Base-by-base conservation (phyloP, 176 grass and related monocot genomes). In the Tuctoria greenei region DNA sequence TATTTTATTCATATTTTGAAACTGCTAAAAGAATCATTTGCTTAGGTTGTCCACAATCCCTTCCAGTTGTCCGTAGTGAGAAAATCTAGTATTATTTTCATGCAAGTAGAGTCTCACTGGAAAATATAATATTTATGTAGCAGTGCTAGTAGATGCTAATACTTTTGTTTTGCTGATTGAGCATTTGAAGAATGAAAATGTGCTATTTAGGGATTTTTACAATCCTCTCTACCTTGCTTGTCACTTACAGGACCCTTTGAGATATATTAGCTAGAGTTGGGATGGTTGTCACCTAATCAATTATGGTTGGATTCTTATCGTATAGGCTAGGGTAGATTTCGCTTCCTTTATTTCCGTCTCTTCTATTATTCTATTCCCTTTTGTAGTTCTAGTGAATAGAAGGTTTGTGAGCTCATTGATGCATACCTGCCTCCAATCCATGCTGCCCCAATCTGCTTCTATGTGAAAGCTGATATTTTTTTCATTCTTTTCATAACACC, bases 1-100 rank as follows among this genome's bases (percentile, higher is more conserved):
- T 85, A 47, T 23, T 27, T 0, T 64, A 31, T 74, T 17, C 45
- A 41, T 84, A 7, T 40, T 41, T 86, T 51, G 17, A 39, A 78
- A 66, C 50, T 52, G 49, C 16, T 61, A 60, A 16, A 41, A 69
- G 5, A 76, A 28, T 4, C 34, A 35, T 59, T 76, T 49, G 2
- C 41, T 49, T 25, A 39, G 45, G 35, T 15, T 10, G 26, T 64
- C 35, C 49, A 44, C 50, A 11, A 36, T 6, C 20, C 47, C 47
- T 54, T 35, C 46, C 57, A 16, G 1, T 80, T 42, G 61, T 69
- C 37, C 28, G 17, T 35, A 21, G 17, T 21, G 44, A 27, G 4
- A 20, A 76, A 35, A 21, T 41, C 10, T 10, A 4, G 23, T 64
- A 20, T 42, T 36, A 55, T 39, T 69, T 37, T 31, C 37, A 68